Conservation (phyloP, 306 rosid species). For the Castanopsis chinensis region DNA sequence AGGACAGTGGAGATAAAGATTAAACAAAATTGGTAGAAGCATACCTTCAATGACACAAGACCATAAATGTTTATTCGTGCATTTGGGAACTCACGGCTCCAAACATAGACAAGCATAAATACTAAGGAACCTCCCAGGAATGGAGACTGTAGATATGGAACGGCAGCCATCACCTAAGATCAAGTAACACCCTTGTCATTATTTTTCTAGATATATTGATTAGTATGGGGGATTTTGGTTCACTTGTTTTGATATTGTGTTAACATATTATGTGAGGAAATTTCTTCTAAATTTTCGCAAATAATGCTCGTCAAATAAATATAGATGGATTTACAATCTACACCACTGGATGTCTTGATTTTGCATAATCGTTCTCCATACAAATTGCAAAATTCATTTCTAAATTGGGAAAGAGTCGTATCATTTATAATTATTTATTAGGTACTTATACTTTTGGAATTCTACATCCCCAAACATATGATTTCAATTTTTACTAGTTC, state of each 20-base stretch:
- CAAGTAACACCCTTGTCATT: not conserved
- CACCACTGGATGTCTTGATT: no score
- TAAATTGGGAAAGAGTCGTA: no score
- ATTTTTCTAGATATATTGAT: not conserved
- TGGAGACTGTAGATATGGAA: slow-evolving; percentile 35
- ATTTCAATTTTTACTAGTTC: no score
- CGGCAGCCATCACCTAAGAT: slow-evolving; percentile 49
- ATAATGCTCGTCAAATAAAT: not conserved
- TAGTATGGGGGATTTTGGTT: not conserved
- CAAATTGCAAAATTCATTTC: no score
- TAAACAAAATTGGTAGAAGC: not conserved
- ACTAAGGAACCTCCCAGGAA: slow-evolving; percentile 68
- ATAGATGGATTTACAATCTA: not conserved
- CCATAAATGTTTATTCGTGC: slow-evolving; percentile 61
- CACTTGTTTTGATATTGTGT: not conserved
- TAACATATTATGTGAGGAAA: not conserved
- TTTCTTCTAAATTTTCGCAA: not conserved
- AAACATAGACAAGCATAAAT: slow-evolving; percentile 66
- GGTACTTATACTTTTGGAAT: no score
- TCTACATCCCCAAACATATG: no score
- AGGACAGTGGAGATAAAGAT: not conserved
- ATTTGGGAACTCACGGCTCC: slow-evolving; percentile 80
- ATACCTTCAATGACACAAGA: slow-evolving; percentile 65
- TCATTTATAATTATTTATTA: no score
- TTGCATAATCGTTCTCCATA: no score